Evolutionary conservation across 139 green algal genomes (phyloP).

Genomic region (Chlorella sp.): DNA sequence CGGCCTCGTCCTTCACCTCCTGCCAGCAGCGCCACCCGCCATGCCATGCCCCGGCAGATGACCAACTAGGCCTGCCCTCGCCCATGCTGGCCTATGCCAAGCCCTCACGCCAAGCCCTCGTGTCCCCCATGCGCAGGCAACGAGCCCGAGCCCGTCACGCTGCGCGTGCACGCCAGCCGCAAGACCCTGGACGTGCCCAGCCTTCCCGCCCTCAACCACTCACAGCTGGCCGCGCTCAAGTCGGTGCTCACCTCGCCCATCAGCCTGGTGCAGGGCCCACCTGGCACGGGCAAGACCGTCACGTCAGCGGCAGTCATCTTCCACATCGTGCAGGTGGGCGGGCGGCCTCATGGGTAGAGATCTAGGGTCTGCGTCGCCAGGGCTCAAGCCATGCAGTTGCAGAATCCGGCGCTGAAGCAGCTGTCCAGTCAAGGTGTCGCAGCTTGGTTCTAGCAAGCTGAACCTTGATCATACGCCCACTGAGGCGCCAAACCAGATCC

Average conservation of each 20-base stretch:
- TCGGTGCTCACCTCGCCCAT: conserved; percentile 45
- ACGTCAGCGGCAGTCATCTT: conserved; percentile 95
- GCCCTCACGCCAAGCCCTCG: no score
- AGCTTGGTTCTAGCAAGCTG: no score
- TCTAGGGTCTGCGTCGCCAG: not conserved
- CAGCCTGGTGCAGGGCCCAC: conserved; percentile 75
- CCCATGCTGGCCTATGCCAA: no score
- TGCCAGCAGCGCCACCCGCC: no score
- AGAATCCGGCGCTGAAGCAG: no score
- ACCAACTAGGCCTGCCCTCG: no score
- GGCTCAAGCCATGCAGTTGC: no score
- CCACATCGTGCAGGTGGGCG: conserved; percentile 64
- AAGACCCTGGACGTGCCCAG: conserved; percentile 67
- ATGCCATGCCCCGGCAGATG: no score
- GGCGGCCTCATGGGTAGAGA: not conserved
- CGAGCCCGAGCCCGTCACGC: conserved; percentile 31
- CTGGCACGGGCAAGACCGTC: conserved; percentile 97
- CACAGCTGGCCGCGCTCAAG: conserved; percentile 48
- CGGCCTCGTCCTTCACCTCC: no score
- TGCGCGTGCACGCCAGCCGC: conserved; percentile 39
- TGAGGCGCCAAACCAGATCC: no score
- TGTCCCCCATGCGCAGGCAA: conserved; percentile 11
- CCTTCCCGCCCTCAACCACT: conserved; percentile 94
- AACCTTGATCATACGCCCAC: no score
- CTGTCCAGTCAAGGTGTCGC: no score